Evolutionary conservation across 2,329 filamentous ascomycete genomes (phyloP).

Genomic region (Cladophialophora immunda): DNA sequence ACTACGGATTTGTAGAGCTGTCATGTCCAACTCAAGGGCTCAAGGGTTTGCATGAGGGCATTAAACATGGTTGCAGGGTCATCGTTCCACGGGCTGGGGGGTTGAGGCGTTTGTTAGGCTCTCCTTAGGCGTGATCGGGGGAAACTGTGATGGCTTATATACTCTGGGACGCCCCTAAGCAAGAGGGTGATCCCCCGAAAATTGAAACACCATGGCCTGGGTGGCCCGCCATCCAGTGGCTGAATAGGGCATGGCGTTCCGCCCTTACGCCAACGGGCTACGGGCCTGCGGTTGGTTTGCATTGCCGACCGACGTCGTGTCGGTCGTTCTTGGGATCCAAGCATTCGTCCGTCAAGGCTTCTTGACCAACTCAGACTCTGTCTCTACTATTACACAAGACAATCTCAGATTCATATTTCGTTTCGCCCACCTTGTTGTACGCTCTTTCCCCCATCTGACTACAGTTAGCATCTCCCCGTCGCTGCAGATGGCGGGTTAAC

Average conservation of each 20-base stretch:
- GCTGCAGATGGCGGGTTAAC: conserved; percentile 40
- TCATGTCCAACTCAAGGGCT: no score
- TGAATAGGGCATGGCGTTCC: conserved; percentile 18
- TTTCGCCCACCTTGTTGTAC: conserved; percentile 16
- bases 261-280: conserved; percentile 7
- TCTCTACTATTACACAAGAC: conserved; percentile 11
- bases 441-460: conserved; percentile 12
- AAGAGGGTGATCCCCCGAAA: not conserved
- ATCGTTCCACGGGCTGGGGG: no score
- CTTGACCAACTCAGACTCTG: not conserved
- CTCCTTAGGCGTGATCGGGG: not conserved
- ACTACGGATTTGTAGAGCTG: no score
- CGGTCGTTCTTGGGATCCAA: conserved; percentile 12
- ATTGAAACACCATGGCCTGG: not conserved
- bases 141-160: conserved; percentile 9
- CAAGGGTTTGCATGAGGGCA: no score
- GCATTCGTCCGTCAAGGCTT: conserved; percentile 15
- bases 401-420: conserved; percentile 3
- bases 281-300: conserved; percentile 6
- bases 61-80: no score
- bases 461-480: conserved; percentile 13
- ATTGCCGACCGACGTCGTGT: conserved; percentile 8
- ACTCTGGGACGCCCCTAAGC: conserved; percentile 10
- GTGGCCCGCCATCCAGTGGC: not conserved
- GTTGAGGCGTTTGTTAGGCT: not conserved